phyloP scores from a whole-genome alignment of 2,329 filamentous ascomycete genomes.

The Alternaria triticina region DNA sequence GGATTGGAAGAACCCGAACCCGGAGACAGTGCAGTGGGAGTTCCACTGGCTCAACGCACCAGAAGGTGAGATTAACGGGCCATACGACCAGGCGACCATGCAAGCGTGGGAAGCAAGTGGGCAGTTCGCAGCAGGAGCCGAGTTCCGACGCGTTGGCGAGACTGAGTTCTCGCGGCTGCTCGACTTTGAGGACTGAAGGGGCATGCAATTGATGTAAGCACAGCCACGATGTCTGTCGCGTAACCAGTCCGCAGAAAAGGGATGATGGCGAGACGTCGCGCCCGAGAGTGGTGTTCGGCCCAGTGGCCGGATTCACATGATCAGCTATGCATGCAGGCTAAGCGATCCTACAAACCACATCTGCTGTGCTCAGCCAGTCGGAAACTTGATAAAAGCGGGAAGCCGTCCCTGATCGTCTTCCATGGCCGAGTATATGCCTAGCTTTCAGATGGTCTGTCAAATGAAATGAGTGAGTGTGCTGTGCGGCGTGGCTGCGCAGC shows the following conservation, averaged over 20 bases:
- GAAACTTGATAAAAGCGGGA: constrained; percentile 31
- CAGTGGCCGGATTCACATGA: constrained; percentile 34
- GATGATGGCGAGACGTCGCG: not conserved
- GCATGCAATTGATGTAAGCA: not conserved
- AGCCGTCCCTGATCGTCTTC: constrained; percentile 26
- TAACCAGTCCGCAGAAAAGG: not conserved
- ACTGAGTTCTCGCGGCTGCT: constrained; percentile 52
- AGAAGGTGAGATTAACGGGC: constrained; percentile 81
- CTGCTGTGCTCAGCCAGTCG: constrained; percentile 37
- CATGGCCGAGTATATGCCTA: constrained; percentile 15
- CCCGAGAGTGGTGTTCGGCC: not conserved
- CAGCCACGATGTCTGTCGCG: not conserved
- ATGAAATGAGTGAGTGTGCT: constrained; percentile 26
- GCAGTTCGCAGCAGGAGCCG: constrained; percentile 90
- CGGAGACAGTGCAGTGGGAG: constrained; percentile 71
- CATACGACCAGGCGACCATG: constrained; percentile 87
- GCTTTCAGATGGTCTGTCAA: constrained; percentile 8
- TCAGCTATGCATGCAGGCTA: constrained; percentile 34
- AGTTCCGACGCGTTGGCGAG: constrained; percentile 53
- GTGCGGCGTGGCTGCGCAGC: constrained; percentile 29
- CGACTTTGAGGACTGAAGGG: constrained; percentile 43
- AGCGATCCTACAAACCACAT: constrained; percentile 35
- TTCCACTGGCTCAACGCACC: constrained; percentile 91
- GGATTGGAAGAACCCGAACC: constrained; percentile 71
- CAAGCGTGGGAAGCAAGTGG: constrained; percentile 88